Conservation (phyloP, 352 stramenopile species). For the Peronospora belbahrii region DNA sequence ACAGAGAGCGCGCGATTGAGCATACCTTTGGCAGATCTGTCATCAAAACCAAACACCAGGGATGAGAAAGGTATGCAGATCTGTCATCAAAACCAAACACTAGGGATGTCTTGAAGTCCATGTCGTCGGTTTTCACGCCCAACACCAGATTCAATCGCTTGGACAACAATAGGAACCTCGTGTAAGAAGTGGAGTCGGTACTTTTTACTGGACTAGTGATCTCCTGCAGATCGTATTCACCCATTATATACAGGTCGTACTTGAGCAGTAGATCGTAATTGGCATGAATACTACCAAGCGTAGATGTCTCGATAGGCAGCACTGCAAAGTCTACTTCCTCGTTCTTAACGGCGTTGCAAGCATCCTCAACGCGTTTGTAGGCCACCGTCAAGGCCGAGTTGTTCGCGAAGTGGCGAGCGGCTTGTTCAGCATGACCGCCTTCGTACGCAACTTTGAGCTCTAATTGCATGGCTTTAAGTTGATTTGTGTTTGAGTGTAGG, state of each 20-base stretch:
- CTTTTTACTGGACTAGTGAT: conserved; percentile 23
- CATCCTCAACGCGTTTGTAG: conserved; percentile 26
- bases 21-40: conserved; percentile 48
- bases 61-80: too few relatives aligned
- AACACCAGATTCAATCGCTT: conserved; percentile 41
- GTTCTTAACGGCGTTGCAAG: conserved; percentile 48
- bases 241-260: conserved; percentile 59
- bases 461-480: conserved; percentile 15
- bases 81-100: conserved; percentile 68
- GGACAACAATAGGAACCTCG: conserved; percentile 87
- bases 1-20: conserved; percentile 55
- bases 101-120: conserved; percentile 65
- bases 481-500: not conserved
- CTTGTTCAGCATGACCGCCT: conserved; percentile 89
- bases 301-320: conserved; percentile 94
- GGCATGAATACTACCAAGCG: conserved; percentile 93
- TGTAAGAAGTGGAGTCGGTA: conserved; percentile 60
- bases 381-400: conserved; percentile 28
- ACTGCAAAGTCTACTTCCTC: conserved; percentile 91
- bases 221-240: conserved; percentile 47
- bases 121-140: conserved; percentile 19
- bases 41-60: conserved; percentile 68
- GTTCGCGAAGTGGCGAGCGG: conserved; percentile 25
- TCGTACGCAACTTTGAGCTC: conserved; percentile 91
- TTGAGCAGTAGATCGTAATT: conserved; percentile 90